A percentile compares a stretch with the other conserved stretches of the same genome.
phyloP scores from a whole-genome alignment of 106 monocot genomes.

The Hemerocallis citrina region DNA sequence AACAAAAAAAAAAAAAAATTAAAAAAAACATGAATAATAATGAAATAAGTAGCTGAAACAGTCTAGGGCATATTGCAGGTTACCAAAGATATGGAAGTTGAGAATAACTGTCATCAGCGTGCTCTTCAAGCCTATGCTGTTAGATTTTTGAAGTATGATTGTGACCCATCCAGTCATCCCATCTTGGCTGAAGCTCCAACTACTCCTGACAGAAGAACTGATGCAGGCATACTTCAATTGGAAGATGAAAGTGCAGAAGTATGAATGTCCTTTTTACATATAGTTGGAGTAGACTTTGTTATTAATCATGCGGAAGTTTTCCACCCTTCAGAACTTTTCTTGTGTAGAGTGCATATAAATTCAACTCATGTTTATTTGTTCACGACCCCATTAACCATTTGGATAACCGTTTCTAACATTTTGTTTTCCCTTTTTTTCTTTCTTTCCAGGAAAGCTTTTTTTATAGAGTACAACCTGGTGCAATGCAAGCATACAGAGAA shows the following conservation, averaged over 20 bases:
- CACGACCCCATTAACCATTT: background rate
- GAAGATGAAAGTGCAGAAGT: conserved; percentile 70
- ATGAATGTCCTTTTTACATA: conserved; percentile 13
- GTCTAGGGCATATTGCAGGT: conserved; percentile 29
- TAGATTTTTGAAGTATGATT: conserved; percentile 42
- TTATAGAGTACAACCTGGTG: conserved; percentile 64
- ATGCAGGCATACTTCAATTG: conserved; percentile 41
- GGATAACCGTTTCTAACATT: background rate
- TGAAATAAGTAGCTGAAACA: background rate
- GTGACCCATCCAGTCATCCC: conserved; percentile 12
- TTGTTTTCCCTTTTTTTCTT: background rate
- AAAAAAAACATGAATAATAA: background rate
- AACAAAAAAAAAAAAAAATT: no score
- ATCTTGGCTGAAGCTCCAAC: conserved; percentile 54
- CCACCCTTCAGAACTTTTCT: background rate
- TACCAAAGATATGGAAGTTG: conserved; percentile 12
- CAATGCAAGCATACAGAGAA: conserved; percentile 79
- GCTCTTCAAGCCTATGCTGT: conserved; percentile 63
- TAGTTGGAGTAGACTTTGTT: background rate
- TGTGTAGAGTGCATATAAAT: background rate
- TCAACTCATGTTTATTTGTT: background rate
- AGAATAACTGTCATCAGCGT: conserved; percentile 6
- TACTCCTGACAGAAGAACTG: conserved; percentile 66
- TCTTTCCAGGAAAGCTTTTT: conserved; percentile 59
- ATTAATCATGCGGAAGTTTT: background rate